Percentiles rank a stretch among this genome's conserved stretches.
These are phyloP conservation scores for Tuber borchii DNA, from an alignment of 495 filamentous ascomycete species.

Conservation along the genomic window DNA sequence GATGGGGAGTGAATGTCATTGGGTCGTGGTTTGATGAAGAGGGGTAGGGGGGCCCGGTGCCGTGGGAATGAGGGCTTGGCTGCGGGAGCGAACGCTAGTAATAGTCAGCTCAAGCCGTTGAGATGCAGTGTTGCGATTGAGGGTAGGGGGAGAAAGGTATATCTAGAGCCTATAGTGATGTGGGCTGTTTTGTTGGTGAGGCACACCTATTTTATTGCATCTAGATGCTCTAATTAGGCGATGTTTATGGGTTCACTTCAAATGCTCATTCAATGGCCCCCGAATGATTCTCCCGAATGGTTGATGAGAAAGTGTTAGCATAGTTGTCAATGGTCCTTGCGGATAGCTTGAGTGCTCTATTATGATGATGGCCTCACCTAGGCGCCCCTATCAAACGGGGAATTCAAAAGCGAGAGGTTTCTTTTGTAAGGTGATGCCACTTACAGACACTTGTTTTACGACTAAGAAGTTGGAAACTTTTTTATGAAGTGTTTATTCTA, in stretches of 20 bases:
- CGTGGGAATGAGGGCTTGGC: not conserved
- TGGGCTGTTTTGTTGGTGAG: not conserved
- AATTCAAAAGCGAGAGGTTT: not conserved
- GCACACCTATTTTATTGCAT: not conserved
- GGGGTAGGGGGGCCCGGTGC: not conserved
- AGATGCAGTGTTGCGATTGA: not conserved
- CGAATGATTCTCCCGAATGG: not conserved
- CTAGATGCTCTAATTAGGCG: not conserved
- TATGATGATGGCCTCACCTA: not conserved
- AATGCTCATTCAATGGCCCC: not conserved
- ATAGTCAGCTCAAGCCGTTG: not conserved
- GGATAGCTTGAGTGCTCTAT: not conserved
- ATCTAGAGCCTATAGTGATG: not conserved
- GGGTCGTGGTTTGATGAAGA: not conserved
- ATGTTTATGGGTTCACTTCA: not conserved
- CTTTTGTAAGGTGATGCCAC: not conserved
- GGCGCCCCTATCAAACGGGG: not conserved
- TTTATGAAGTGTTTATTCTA: not conserved
- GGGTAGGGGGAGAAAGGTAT: not conserved
- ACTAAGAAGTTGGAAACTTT: not conserved
- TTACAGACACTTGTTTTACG: not conserved
- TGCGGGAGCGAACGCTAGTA: not conserved
- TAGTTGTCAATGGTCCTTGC: not conserved
- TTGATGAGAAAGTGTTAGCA: not conserved
- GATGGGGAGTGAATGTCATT: not conserved